phyloP scores from a whole-genome alignment of 495 filamentous ascomycete genomes.

The Achaetomiella virescens region DNA sequence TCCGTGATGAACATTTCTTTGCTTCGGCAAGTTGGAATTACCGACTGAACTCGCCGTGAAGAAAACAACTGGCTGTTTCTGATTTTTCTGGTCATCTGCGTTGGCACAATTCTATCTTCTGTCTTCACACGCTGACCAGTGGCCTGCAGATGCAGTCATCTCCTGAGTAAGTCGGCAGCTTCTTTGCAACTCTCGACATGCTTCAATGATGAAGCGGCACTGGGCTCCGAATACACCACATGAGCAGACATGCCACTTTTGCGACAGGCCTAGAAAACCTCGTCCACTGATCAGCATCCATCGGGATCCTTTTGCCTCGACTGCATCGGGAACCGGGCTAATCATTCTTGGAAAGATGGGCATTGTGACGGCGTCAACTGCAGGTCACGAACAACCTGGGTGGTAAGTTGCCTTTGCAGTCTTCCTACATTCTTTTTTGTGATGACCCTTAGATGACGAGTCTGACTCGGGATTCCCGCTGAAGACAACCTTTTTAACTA shows the following conservation, averaged over 20 bases:
- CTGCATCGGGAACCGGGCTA: slow-evolving; percentile 12
- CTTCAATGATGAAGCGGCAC: slow-evolving; percentile 94
- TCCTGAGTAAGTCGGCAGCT: slow-evolving; percentile 19
- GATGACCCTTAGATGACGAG: slow-evolving; percentile 83
- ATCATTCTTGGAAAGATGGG: slow-evolving; percentile 9
- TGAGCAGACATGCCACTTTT: slow-evolving; percentile 91
- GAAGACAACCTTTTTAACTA: slow-evolving; percentile 63
- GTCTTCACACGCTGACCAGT: slow-evolving; percentile 13
- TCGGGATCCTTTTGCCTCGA: slow-evolving; percentile 8
- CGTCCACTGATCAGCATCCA: slow-evolving; percentile 77
- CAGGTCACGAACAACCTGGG: background rate
- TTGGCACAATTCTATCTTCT: background rate
- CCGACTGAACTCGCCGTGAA: slow-evolving; percentile 90
- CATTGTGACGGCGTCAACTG: background rate
- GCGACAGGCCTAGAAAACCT: slow-evolving; percentile 99
- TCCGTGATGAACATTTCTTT: slow-evolving; percentile 77
- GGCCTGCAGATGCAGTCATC: background rate
- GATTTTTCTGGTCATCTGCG: slow-evolving; percentile 43
- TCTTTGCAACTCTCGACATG: slow-evolving; percentile 14
- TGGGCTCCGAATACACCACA: slow-evolving; percentile 87
- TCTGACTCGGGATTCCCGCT: slow-evolving; percentile 77
- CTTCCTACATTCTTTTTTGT: slow-evolving; percentile 26
- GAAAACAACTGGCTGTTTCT: slow-evolving; percentile 84
- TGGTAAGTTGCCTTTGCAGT: slow-evolving; percentile 12
- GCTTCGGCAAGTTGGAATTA: slow-evolving; percentile 98